Base-by-base conservation (phyloP, 208 protist species). In the Trypanosoma congolense region DNA sequence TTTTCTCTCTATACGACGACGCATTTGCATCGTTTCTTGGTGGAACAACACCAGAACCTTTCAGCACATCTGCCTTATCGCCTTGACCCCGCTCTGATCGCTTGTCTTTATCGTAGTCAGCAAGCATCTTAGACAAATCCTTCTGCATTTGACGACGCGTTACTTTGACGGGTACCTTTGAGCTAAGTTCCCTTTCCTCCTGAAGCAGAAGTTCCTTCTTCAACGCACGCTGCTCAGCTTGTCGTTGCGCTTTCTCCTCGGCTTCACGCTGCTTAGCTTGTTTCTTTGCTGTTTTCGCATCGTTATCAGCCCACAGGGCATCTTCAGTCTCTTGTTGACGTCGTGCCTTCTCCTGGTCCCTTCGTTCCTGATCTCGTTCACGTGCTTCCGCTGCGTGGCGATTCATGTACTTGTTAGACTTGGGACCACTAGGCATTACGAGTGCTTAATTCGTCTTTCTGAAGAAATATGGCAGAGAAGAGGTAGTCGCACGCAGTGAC, bases 341-440 rank as follows among this genome's bases (percentile, higher is more conserved):
- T 12, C 59, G 61, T 1, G 49, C 59, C 41, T 80, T 77, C 19
- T 38, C 46, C 18, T 67, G 48, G 2, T 63, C 41, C 12, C 28
- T 54, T 6, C 79, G 76, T 70, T 88, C 83, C 62, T 80, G 63
- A 26, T 86, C 70, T 2, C 88, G 80, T 56, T 78, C 63, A 10
- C 76, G 73, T 30, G 85, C 84, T 72, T 92, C 88, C 66, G 67
- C 78, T 21, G 75, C 79, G 73, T 95, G 88, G 56, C 85, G 84
- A 53, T 95, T 92, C 47, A 68, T 72, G 64, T 60, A 93, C 64
- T 95, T 92, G 63, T 84, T 88, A 8, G 66, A 75, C 65, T 91
- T 90, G 19, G 83, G 74, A 30, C 82, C 86, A 43, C 86, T 93
- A n/a, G 86, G 86, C 86, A 93, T 93, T 38, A 31, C 30, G 46